These are phyloP conservation scores for Penicillium concentricum DNA, from an alignment of 2,329 filamentous ascomycete genomes.

Conservation along the genomic window DNA sequence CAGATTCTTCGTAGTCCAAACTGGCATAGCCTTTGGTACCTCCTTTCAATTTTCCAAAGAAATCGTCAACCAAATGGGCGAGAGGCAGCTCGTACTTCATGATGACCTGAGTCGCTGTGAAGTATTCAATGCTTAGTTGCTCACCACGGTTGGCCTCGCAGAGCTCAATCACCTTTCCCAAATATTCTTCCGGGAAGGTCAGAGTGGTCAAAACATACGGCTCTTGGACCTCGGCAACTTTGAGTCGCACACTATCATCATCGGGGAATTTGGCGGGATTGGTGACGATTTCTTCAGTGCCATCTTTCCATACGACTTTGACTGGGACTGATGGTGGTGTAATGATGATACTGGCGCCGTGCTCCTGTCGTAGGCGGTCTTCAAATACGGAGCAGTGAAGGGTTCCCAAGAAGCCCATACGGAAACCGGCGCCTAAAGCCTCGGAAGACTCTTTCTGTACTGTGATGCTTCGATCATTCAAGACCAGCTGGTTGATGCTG, in stretches of 20 bases:
- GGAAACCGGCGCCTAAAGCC: constrained; percentile 89
- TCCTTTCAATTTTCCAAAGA: constrained; percentile 95
- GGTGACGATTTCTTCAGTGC: constrained; percentile 73
- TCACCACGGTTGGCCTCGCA: constrained; percentile 87
- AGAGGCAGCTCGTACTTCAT: constrained; percentile 88
- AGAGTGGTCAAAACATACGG: constrained; percentile 80
- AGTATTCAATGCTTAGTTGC: constrained; percentile 86
- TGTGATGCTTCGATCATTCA: constrained; percentile 94
- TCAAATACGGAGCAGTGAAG: constrained; percentile 99
- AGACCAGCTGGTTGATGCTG: constrained; percentile 86
- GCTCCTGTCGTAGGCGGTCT: constrained; percentile 88
- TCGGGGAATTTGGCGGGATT: constrained; percentile 90
- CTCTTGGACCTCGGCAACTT: constrained; percentile 64
- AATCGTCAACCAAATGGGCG: constrained; percentile 88
- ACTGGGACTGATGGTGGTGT: constrained; percentile 94
- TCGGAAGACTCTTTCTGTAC: constrained; percentile 93
- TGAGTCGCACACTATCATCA: constrained; percentile 55
- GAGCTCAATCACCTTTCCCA: constrained; percentile 91
- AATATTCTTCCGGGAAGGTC: constrained; percentile 88
- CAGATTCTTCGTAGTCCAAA: constrained; percentile 94
- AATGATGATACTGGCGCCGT: constrained; percentile 92
- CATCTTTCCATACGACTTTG: constrained; percentile 75
- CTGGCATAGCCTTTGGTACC: constrained; percentile 93
- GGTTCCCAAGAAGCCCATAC: constrained; percentile 91
- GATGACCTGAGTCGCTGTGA: constrained; percentile 89